phyloP scores from a whole-genome alignment of 306 rosid species.

The Lablab purpureus region DNA sequence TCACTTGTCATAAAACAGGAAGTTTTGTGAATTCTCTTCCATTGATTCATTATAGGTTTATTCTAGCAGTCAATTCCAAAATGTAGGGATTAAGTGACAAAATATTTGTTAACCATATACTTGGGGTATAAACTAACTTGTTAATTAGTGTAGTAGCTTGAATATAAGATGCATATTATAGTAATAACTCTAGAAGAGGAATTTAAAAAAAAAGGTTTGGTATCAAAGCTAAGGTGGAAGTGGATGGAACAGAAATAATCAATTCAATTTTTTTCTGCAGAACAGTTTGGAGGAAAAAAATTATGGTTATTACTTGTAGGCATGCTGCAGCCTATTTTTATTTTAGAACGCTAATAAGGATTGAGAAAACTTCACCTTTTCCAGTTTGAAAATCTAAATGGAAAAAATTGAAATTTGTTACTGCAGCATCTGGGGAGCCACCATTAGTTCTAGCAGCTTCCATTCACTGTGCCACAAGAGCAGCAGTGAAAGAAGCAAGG shows the following conservation, averaged over 20 bases:
- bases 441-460: constrained; percentile 86
- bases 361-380: constrained; percentile 4
- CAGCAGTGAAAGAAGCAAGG: constrained; percentile 82
- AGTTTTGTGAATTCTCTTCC: neutral
- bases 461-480: constrained; percentile 86
- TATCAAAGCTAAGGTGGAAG: neutral
- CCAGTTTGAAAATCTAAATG: neutral
- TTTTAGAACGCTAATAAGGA: neutral
- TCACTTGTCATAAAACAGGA: constrained; percentile 2
- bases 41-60: neutral
- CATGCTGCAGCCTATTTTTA: neutral
- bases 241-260: neutral
- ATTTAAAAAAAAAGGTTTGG: neutral
- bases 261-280: neutral
- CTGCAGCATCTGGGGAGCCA: constrained; percentile 96
- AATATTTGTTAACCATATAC: neutral
- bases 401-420: constrained; percentile 17
- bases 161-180: neutral
- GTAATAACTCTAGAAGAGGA: neutral
- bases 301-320: neutral
- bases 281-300: neutral
- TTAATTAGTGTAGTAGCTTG: neutral
- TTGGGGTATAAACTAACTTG: neutral
- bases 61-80: neutral
- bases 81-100: neutral